Conservation (phyloP, 306 rosid genomes). For the Canavalia ensiformis region DNA sequence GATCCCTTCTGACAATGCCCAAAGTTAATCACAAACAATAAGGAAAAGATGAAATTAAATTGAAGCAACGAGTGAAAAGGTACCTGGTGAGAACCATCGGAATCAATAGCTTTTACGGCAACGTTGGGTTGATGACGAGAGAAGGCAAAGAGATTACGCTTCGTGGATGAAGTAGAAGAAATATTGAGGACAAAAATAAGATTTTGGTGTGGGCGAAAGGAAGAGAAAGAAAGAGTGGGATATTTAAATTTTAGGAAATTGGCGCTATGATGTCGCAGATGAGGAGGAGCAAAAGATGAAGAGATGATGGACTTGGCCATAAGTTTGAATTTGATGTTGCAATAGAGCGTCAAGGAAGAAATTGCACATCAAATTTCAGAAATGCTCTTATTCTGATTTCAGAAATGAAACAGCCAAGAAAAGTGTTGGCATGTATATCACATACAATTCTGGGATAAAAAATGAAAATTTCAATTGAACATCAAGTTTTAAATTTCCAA, state of each 20-base stretch:
- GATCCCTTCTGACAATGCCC: conserved; percentile 61
- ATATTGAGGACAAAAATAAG: conserved; percentile 30
- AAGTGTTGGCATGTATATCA: background rate
- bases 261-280: background rate
- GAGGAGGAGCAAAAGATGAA: conserved; percentile 21
- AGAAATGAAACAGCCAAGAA: conserved; percentile 14
- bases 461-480: too few relatives aligned
- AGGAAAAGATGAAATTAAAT: background rate
- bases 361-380: background rate
- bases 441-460: too few relatives aligned
- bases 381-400: background rate
- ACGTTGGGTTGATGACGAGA: conserved; percentile 48
- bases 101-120: conserved; percentile 56
- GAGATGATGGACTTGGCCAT: conserved; percentile 46
- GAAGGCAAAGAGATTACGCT: conserved; percentile 21
- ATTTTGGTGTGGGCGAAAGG: background rate
- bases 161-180: background rate
- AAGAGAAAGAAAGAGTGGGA: background rate
- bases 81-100: conserved; percentile 73
- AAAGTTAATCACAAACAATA: conserved; percentile 29
- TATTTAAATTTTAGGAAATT: conserved; percentile 20
- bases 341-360: too few relatives aligned
- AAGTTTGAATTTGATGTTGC: background rate
- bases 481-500: too few relatives aligned
- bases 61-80: background rate